Base-by-base conservation (phyloP, 768 basidiomycete genomes). In the Leucosporidium scottii region DNA sequence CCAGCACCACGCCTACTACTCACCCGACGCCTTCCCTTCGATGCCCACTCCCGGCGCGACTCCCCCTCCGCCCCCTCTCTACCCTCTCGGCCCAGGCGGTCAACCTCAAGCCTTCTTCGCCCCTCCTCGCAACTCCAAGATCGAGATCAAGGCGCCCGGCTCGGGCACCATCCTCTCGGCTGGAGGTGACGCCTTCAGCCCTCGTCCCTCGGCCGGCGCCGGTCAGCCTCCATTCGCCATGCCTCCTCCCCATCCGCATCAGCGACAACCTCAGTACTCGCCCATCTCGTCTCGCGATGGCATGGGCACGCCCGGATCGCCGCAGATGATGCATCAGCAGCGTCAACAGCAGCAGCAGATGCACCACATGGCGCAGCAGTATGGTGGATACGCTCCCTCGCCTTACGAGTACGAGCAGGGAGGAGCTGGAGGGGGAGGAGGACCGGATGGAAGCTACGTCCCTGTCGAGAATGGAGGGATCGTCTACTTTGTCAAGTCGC, bases 121-220 rank as follows among this genome's bases (percentile, higher is more conserved):
- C 62, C 70, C 70, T 30, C 70, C 70, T 3, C 58, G 67, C 21
- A 25, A 28, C 12, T 59, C 44, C 25, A 58, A 58, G 15, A 59
- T 72, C 53, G 70, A 72, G 64, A 72, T 72, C 70, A 72, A 72
- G 34, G 58, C 61, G 3, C 58, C 58, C 39, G 58, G 58, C 10
- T 23, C 58, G 36, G 39, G 39, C 15, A 44, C 39, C 39, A 44
- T 21, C n/a, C 39, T 25, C n/a, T 47, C 39, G 39, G n/a, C 58
- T n/a, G 5, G 9, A 17, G 50, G 50, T 3, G 50, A 51, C 23
- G 23, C 50, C 50, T 51, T 23, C 50, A 51, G 50, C 21, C 50
- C 50, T n/a, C 23, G 23, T 27, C 10, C 39, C 13, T 44, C 39
- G 39, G 8, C 17, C 18, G n/a, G n/a, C n/a, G 50, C 50, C 6